A percentile compares a stretch with the other conserved stretches of the same genome.
phyloP scores from a whole-genome alignment of 768 basidiomycete species.

The Tephrocybe rancida region DNA sequence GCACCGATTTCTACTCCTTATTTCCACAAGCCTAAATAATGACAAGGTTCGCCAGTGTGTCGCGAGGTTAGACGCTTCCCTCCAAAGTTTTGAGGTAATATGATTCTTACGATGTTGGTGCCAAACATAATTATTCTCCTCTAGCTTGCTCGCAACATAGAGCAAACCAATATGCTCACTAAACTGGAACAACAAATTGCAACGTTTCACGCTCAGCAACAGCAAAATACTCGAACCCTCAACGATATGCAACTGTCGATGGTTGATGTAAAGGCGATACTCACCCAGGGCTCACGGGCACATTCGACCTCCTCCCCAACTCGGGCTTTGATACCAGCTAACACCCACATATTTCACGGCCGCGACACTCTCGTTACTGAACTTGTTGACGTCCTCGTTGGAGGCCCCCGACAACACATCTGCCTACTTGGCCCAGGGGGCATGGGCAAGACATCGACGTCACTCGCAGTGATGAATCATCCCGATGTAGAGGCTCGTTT shows the following conservation, averaged over 20 bases:
- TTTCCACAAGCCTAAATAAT: not conserved
- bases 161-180: not conserved
- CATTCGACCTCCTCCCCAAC: not conserved
- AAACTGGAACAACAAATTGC: slow-evolving; percentile 12
- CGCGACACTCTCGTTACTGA: no score
- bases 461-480: slow-evolving; percentile 33
- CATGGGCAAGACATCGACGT: slow-evolving; percentile 40
- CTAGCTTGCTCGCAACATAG: slow-evolving; percentile 6
- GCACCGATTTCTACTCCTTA: not conserved
- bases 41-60: slow-evolving; percentile 4
- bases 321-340: slow-evolving; percentile 8
- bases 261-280: slow-evolving; percentile 3
- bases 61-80: not conserved
- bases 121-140: not conserved
- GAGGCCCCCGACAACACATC: slow-evolving; percentile 9
- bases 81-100: slow-evolving; percentile 6
- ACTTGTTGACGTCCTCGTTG: slow-evolving; percentile 11
- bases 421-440: slow-evolving; percentile 34
- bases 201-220: not conserved
- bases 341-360: slow-evolving; percentile 21
- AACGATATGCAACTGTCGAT: not conserved
- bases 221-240: slow-evolving; percentile 2
- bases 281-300: not conserved
- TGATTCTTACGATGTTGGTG: no score
- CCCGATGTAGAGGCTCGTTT: slow-evolving; percentile 22